Conservation (phyloP, 306 rosid genomes). For the Vigna angularis region DNA sequence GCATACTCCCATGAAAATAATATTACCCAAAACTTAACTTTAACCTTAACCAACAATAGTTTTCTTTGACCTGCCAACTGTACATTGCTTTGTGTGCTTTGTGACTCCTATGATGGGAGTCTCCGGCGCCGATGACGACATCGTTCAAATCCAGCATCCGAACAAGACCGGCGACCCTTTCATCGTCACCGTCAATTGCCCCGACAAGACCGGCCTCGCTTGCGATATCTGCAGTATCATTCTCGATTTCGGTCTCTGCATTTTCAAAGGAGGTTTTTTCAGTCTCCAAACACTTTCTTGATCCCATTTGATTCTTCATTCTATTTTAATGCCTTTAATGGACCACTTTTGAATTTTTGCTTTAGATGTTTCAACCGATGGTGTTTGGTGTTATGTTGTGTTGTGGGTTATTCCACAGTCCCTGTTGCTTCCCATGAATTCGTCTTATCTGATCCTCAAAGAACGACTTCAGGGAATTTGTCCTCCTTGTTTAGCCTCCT, state of each 20-base stretch:
- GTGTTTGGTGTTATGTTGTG: slow-evolving; percentile 83
- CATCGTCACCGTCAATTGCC: slow-evolving; percentile 75
- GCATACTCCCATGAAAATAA: background rate
- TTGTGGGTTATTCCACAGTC: slow-evolving; percentile 70
- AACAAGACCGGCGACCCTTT: slow-evolving; percentile 55
- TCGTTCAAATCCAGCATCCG: slow-evolving; percentile 62
- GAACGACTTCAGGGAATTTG: slow-evolving; percentile 65
- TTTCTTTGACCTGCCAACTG: background rate
- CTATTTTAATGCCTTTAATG: background rate
- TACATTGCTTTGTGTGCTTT: background rate
- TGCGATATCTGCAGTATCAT: slow-evolving; percentile 74
- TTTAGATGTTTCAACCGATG: slow-evolving; percentile 76
- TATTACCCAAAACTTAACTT: background rate
- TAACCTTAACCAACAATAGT: background rate
- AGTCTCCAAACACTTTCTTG: background rate
- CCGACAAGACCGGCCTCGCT: slow-evolving; percentile 77
- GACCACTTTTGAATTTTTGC: background rate
- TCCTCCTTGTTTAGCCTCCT: slow-evolving; percentile 59
- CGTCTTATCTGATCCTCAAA: slow-evolving; percentile 55
- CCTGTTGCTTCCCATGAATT: slow-evolving; percentile 48
- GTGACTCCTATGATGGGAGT: slow-evolving; percentile 50
- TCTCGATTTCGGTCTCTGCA: slow-evolving; percentile 73
- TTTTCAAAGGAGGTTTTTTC: slow-evolving; percentile 73
- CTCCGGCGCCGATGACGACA: slow-evolving; percentile 59
- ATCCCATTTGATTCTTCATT: background rate